Evolutionary conservation across 2,329 filamentous ascomycete species (phyloP).

Genomic region (Venturia pyrina): DNA sequence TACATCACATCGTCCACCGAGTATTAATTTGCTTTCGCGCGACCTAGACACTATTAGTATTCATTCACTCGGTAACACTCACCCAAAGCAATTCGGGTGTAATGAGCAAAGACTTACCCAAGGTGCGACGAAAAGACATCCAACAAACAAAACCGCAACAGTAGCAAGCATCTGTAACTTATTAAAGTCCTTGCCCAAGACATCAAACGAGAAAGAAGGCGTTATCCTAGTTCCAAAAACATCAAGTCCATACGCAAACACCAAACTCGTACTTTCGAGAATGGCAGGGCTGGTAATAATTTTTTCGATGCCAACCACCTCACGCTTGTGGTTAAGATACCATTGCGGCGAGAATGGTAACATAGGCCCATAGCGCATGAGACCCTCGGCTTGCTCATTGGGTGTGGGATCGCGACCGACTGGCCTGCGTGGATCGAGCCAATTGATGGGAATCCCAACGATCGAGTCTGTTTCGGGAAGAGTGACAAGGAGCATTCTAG

Average conservation of each 20-base stretch:
- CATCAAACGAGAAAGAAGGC: slow-evolving; percentile 86
- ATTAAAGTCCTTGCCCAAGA: slow-evolving; percentile 87
- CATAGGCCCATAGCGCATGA: slow-evolving; percentile 63
- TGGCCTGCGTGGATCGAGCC: slow-evolving; percentile 79
- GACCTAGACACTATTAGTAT: slow-evolving; percentile 29
- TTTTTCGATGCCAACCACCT: slow-evolving; percentile 63
- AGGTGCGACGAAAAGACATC: slow-evolving; percentile 71
- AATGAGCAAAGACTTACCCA: neutral
- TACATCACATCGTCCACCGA: slow-evolving; percentile 42
- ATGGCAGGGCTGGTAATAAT: slow-evolving; percentile 68
- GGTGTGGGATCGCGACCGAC: slow-evolving; percentile 74
- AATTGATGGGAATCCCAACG: slow-evolving; percentile 64
- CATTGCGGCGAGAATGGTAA: slow-evolving; percentile 78
- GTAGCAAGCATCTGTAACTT: slow-evolving; percentile 78
- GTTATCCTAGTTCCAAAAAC: slow-evolving; percentile 77
- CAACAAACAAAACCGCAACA: slow-evolving; percentile 65
- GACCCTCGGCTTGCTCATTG: slow-evolving; percentile 72
- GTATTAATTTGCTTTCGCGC: slow-evolving; percentile 57
- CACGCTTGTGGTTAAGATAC: slow-evolving; percentile 70
- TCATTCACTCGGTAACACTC: neutral
- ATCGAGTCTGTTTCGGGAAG: slow-evolving; percentile 65
- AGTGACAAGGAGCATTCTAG: slow-evolving; percentile 69
- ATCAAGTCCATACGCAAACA: slow-evolving; percentile 78
- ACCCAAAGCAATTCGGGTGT: neutral
- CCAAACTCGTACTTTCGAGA: slow-evolving; percentile 82